Evolutionary conservation across 225 moss, liverwort and hornwort genomes (phyloP), one percentile per base, ranked within the genome.

Genomic region (Rhytidiadelphus loreus): DNA sequence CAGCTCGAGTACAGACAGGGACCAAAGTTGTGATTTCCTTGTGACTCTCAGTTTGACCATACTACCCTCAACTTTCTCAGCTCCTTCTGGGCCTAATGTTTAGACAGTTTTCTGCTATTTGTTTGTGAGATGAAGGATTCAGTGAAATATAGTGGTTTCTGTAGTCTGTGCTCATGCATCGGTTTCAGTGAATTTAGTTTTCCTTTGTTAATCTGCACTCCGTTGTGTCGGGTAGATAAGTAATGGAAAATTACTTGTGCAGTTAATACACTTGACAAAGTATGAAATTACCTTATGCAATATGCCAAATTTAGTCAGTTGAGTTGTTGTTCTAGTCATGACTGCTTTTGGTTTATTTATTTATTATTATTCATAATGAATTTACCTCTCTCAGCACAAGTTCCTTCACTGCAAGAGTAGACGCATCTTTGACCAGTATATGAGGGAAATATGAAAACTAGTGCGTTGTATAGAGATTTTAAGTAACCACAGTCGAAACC

Each of bases 31-130:
- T 93, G 94, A 87, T 87, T 89, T 88, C 82, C 90, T 92, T 93
- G 93, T 92, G 94, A 94, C 93, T 94, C 90, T 94, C 91, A 93
- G 90, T 92, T 91, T 93, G 90, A 93, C 91, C 94, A 86, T 89
- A 89, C 93, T 86, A 89, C 82, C 82, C 90, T 81, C 70, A 80
- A 78, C 88, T 88, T 85, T 88, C 53, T 73, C 81, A 86, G 75
- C 69, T 90, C 85, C 69, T 82, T 81, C 53, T 56, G 60, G 77
- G 69, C 82, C 58, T 64, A 79, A 71, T 85, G 60, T 87, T 85
- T 87, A 83, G 78, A 46, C 23, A 79, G 83, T 62, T 71, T 81
- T 90, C 33, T 88, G 81, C 30, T 57, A 35, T 89, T 56, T 68
- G 56, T 75, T 44, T 86, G 84, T 86, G 62, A 61, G 41, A 76